Evolutionary conservation across 306 rosid species (phyloP).

Genomic region (Vachellia pachyceras): DNA sequence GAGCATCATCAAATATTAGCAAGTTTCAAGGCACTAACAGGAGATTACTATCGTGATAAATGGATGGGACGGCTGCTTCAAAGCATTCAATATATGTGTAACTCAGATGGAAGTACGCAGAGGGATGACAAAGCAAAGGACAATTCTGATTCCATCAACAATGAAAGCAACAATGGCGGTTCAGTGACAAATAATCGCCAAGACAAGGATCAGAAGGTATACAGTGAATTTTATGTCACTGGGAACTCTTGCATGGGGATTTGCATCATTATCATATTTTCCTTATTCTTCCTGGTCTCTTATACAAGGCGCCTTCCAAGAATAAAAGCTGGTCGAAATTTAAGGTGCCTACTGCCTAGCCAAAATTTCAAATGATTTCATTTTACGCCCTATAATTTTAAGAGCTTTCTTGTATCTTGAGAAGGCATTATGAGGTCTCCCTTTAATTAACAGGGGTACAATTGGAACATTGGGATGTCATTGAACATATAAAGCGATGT

Average conservation of each 20-base stretch:
- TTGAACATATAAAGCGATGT: background rate
- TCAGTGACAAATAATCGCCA: conserved; percentile 48
- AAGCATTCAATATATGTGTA: conserved; percentile 63
- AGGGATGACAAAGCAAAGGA: conserved; percentile 56
- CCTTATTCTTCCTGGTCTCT: background rate
- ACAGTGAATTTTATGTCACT: background rate
- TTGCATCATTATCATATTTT: conserved; percentile 2
- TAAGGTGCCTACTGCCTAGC: background rate
- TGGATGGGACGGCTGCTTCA: conserved; percentile 88
- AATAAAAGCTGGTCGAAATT: background rate
- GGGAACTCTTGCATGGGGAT: background rate
- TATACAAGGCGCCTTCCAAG: background rate
- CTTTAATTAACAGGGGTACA: background rate
- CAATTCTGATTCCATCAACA: conserved; percentile 47
- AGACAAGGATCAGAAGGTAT: conserved; percentile 65
- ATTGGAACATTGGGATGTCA: background rate
- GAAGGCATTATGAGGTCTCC: background rate
- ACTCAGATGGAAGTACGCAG: conserved; percentile 44
- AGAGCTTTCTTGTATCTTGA: background rate
- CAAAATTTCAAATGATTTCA: background rate
- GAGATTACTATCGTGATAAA: conserved; percentile 81
- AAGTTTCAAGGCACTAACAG: conserved; percentile 62
- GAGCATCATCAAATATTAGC: conserved; percentile 63
- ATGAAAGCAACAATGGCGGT: conserved; percentile 44
- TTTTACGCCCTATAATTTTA: background rate